A percentile compares a stretch with the other conserved stretches of the same genome.
These are phyloP conservation scores for Aciculoconidium aculeatum DNA, from an alignment of 805 yeast species.

Conservation along the genomic window DNA sequence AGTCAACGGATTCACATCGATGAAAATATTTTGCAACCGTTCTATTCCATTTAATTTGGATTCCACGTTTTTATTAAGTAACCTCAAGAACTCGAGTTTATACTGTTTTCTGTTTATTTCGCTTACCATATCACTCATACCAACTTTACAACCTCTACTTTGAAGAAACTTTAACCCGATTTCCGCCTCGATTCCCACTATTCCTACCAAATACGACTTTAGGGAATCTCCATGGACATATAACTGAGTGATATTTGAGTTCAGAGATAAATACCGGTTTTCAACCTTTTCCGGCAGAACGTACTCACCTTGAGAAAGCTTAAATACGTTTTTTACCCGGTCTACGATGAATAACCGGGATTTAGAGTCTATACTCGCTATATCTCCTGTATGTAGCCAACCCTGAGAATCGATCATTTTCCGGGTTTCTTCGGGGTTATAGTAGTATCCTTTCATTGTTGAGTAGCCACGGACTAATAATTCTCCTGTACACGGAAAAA, in stretches of 20 bases:
- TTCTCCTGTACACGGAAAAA: too few relatives aligned
- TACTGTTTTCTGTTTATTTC: constrained; percentile 18
- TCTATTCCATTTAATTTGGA: constrained; percentile 24
- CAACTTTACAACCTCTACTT: constrained; percentile 9
- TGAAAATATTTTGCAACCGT: constrained; percentile 25
- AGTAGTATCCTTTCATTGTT: constrained; percentile 45
- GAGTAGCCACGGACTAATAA: constrained; percentile 53
- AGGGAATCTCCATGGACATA: constrained; percentile 30
- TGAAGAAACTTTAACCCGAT: constrained; percentile 16
- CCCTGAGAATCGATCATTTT: constrained; percentile 42
- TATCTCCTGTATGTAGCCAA: constrained; percentile 59
- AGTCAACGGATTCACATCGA: constrained; percentile 27
- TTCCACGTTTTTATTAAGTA: constrained; percentile 20
- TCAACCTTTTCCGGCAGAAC: constrained; percentile 38
- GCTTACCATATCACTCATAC: constrained; percentile 13
- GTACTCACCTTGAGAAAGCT: constrained; percentile 42
- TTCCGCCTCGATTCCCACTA: constrained; percentile 22
- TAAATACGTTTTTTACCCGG: constrained; percentile 39
- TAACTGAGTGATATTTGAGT: constrained; percentile 23
- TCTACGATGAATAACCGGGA: constrained; percentile 45
- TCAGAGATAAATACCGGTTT: constrained; percentile 23
- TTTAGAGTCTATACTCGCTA: constrained; percentile 20
- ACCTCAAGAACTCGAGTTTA: constrained; percentile 16
- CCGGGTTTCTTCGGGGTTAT: constrained; percentile 43
- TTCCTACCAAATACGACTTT: constrained; percentile 23